Evolutionary conservation across 2,329 filamentous ascomycete genomes (phyloP).

Genomic region (Ophiocordyceps unilateralis): DNA sequence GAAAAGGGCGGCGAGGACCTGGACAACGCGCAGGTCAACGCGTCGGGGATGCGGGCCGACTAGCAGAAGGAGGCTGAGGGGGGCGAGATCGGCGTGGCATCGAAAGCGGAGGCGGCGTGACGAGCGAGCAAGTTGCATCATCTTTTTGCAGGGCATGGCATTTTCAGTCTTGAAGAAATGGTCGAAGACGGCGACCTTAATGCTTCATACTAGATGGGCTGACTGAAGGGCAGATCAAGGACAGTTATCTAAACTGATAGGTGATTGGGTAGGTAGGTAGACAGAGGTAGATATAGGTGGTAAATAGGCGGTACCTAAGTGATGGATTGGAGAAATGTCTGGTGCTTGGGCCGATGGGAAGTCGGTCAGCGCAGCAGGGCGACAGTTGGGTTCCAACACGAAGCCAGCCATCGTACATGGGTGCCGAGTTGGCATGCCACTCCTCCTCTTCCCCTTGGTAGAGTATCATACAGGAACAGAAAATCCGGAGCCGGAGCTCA

Average conservation of each 20-base stretch:
- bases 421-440: too few relatives aligned
- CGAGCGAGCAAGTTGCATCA: background rate
- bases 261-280: background rate
- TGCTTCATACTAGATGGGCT: too few relatives aligned
- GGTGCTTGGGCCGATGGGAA: too few relatives aligned
- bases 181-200: too few relatives aligned
- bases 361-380: background rate
- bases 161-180: background rate
- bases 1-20: slow-evolving; percentile 36
- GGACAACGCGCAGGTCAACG: slow-evolving; percentile 39
- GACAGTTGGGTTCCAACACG: background rate
- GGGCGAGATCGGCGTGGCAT: background rate
- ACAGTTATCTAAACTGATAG: background rate
- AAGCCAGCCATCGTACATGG: too few relatives aligned
- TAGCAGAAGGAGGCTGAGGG: background rate
- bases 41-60: slow-evolving; percentile 24
- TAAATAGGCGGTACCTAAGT: too few relatives aligned
- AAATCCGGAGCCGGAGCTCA: background rate
- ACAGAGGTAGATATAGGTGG: background rate
- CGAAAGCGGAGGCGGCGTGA: background rate
- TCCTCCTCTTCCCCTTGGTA: background rate
- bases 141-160: background rate
- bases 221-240: background rate
- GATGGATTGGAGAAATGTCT: too few relatives aligned
- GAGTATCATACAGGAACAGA: background rate